Evolutionary conservation across 2,329 filamentous ascomycete genomes (phyloP).

Genomic region (Amylocarpus encephaloides): DNA sequence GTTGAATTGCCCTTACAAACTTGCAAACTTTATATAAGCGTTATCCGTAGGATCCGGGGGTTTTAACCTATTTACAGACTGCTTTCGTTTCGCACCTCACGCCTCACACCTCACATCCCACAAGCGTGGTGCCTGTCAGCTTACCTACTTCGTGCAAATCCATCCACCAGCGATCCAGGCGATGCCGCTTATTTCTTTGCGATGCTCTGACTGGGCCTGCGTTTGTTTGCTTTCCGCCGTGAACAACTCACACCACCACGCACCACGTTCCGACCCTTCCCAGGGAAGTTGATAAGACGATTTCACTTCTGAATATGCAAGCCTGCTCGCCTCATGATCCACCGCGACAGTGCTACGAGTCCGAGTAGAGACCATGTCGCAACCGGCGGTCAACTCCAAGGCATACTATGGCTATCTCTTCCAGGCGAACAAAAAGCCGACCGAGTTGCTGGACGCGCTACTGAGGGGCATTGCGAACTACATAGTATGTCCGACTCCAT

Average conservation of each 20-base stretch:
- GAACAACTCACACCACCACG: slow-evolving; percentile 6
- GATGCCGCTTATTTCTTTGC: slow-evolving; percentile 13
- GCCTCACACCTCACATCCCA: no score
- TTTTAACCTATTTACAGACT: no score
- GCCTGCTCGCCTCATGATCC: slow-evolving; percentile 2
- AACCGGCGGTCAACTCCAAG: slow-evolving; percentile 22
- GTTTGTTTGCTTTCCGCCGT: neutral
- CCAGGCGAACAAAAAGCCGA: slow-evolving; percentile 59
- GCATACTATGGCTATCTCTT: slow-evolving; percentile 60
- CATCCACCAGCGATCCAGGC: neutral
- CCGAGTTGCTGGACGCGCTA: slow-evolving; percentile 59
- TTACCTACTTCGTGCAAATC: neutral
- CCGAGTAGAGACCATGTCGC: slow-evolving; percentile 9
- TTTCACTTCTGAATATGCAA: slow-evolving; percentile 11
- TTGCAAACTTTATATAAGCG: no score
- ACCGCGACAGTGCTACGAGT: slow-evolving; percentile 5
- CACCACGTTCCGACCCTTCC: neutral
- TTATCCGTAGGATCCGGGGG: no score
- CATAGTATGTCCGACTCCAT: slow-evolving; percentile 50
- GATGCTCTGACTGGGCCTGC: neutral
- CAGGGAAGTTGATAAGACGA: neutral
- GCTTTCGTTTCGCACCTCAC: neutral
- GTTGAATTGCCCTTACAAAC: no score
- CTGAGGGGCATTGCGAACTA: slow-evolving; percentile 61
- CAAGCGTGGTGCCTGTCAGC: neutral